Evolutionary conservation across 306 rosid genomes (phyloP).

Genomic region (Glycine tomentella): DNA sequence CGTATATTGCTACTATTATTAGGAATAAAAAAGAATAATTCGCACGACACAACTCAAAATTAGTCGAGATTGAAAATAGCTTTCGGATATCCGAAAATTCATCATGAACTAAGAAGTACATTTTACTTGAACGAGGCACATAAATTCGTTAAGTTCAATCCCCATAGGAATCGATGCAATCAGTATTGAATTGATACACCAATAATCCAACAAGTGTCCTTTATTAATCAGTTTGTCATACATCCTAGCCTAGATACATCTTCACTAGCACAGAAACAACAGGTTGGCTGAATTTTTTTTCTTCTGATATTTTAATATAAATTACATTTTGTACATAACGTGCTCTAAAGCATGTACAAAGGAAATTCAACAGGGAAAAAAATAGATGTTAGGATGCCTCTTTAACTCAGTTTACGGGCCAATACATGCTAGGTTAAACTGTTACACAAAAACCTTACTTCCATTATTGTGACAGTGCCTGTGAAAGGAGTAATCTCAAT

Average conservation of each 20-base stretch:
- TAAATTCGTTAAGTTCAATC: background rate
- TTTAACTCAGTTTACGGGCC: constrained; percentile 25
- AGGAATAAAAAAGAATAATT: too few relatives aligned
- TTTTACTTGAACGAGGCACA: background rate
- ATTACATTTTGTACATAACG: constrained; percentile 31
- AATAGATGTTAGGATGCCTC: constrained; percentile 36
- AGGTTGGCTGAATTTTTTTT: background rate
- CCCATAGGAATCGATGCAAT: background rate
- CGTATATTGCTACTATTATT: too few relatives aligned
- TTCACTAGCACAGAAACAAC: background rate
- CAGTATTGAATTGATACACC: background rate
- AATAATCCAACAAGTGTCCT: background rate
- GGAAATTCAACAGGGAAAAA: constrained; percentile 3
- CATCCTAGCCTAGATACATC: too few relatives aligned
- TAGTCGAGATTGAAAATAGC: too few relatives aligned
- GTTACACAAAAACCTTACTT: constrained; percentile 38
- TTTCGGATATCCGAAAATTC: too few relatives aligned
- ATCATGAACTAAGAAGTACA: background rate
- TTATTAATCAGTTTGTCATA: too few relatives aligned
- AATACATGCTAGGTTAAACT: constrained; percentile 21
- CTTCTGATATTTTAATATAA: constrained; percentile 8
- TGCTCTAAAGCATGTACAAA: constrained; percentile 33
- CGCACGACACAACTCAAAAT: too few relatives aligned
- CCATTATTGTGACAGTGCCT: too few relatives aligned
- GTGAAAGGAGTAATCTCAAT: background rate